A percentile compares a stretch with the other conserved stretches of the same genome.
These are phyloP conservation scores for Hura crepitans DNA, from an alignment of 441 rosid genomes.

Conservation along the genomic window DNA sequence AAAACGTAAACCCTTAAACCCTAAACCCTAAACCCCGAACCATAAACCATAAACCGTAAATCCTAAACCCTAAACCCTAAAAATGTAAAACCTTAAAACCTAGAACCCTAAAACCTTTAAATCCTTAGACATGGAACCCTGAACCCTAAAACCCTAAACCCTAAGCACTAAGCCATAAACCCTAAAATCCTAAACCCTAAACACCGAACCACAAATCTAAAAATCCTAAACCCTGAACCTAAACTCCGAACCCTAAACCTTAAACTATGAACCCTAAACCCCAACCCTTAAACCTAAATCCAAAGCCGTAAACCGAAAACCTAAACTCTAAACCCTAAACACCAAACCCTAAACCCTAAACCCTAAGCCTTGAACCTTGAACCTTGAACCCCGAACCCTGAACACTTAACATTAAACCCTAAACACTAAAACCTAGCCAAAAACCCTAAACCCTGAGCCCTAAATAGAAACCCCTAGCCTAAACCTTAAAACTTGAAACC, in stretches of 20 bases:
- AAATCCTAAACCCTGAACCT: background rate
- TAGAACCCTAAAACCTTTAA: constrained; percentile 20
- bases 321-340: constrained; percentile 15
- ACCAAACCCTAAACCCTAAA: constrained; percentile 16
- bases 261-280: background rate
- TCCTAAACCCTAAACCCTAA: constrained; percentile 23
- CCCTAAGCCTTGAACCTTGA: constrained; percentile 2
- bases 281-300: background rate
- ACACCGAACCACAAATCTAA: background rate
- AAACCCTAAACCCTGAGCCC: constrained; percentile 20
- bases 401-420: background rate
- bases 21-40: constrained; percentile 21
- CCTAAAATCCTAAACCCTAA: too few species aligned
- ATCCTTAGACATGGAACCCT: too few species aligned
- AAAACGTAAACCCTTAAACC: constrained; percentile 19
- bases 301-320: too few species aligned
- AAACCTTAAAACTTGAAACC: constrained; percentile 20
- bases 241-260: background rate
- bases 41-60: constrained; percentile 19
- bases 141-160: constrained; percentile 14
- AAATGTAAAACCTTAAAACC: constrained; percentile 12
- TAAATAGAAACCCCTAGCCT: constrained; percentile 15
- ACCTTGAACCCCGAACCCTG: background rate
- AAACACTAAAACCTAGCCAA: constrained; percentile 1
- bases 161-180: background rate